Evolutionary conservation across 768 basidiomycete species (phyloP), one percentile per base, ranked within the genome.

Genomic region (Mycena chlorophos): DNA sequence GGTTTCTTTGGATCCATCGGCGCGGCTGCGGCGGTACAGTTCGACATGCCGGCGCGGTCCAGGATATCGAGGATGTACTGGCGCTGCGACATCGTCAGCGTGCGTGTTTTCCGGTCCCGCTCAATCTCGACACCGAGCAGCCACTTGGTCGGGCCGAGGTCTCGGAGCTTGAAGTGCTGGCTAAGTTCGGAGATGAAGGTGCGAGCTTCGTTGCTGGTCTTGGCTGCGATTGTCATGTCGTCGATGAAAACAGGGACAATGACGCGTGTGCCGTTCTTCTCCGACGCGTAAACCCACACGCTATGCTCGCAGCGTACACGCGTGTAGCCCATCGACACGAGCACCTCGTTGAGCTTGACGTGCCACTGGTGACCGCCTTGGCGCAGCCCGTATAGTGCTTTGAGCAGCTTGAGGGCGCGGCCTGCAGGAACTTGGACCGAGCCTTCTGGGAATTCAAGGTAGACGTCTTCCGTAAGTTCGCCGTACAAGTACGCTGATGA

Each of bases 321-420:
- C 6, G 10, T 56, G 51, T 66, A 75, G 22, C 73, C 69, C 8
- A 71, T 39, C 2, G 23, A n/a, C 1, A 55, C 23, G 5, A 69
- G 39, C 2, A 54, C 53, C 20, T 39, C 26, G 29, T 56, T n/a
- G 1, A 68, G 57, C 17, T 37, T 62, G 25, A 57, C 27, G 26
- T 67, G 60, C 74, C 73, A 75, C 23, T 55, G 31, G 4, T 60
- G 56, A 2, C 65, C 65, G 5, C 67, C 67, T 52, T 73, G 73
- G 30, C 71, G 69, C 12, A 75, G 64, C 0, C 73, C 73, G 59
- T 75, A 75, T 1, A 75, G 54, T 2, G 69, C 62, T 34, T 69
- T 66, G 1, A 14, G 17, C 22, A 75, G 64, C 16, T 52, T 45
- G 30, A 51, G 58, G 5, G 70, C 67, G 51, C 60, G 45, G 22